phyloP scores from a whole-genome alignment of 2,329 filamentous ascomycete species.

The Curvularia lunata region DNA sequence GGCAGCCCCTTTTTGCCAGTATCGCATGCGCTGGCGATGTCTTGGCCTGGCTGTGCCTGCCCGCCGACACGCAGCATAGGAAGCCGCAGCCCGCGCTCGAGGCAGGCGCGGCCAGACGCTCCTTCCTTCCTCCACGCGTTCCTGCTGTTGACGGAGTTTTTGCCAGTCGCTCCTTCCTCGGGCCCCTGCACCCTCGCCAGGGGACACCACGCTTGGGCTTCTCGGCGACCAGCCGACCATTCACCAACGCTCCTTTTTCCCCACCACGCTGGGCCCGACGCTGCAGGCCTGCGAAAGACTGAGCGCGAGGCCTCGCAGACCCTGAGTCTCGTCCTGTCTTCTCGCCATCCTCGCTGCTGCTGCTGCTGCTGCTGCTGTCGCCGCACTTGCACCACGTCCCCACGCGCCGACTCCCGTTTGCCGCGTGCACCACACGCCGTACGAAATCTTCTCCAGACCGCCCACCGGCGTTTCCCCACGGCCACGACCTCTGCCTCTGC shows the following conservation, averaged over 20 bases:
- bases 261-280: conserved; percentile 12
- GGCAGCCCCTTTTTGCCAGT: neutral
- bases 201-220: conserved; percentile 12
- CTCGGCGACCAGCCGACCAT: conserved; percentile 4
- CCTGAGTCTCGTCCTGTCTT: conserved; percentile 1
- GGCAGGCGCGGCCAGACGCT: neutral
- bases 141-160: conserved; percentile 7
- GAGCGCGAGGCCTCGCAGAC: conserved; percentile 7
- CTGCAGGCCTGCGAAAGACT: neutral
- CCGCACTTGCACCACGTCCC: neutral
- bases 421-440: neutral
- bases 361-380: no score
- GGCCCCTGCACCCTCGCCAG: conserved; percentile 12
- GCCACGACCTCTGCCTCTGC: neutral
- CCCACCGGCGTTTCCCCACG: neutral
- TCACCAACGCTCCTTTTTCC: conserved; percentile 15
- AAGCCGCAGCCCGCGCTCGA: neutral
- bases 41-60: neutral
- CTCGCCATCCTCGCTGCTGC: conserved; percentile 1
- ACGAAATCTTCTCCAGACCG: neutral
- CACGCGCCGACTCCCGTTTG: conserved; percentile 6
- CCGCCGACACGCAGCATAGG: neutral
- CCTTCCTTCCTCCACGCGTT: conserved; percentile 10
- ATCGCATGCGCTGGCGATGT: neutral
- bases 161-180: conserved; percentile 14